Evolutionary conservation across 164 flowering plant species (phyloP).

Genomic region (Liriodendron chinense): DNA sequence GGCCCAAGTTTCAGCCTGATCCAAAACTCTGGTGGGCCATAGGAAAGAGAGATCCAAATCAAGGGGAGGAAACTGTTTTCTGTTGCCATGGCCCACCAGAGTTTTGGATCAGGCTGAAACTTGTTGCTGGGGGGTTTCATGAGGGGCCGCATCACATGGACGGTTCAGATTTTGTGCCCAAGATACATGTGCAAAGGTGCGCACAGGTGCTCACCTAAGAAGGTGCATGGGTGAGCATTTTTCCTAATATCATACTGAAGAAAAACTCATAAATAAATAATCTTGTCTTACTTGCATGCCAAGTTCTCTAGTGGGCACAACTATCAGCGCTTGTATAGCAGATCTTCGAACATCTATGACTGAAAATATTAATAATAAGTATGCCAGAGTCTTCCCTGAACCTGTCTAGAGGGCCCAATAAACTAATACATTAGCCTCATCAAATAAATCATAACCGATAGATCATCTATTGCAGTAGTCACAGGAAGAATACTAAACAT

Average conservation of each 20-base stretch:
- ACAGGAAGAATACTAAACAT: neutral
- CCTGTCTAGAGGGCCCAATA: slow-evolving; percentile 75
- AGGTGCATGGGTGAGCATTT: too few species aligned
- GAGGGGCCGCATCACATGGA: too few species aligned
- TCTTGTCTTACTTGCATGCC: slow-evolving; percentile 76
- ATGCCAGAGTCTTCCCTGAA: slow-evolving; percentile 95
- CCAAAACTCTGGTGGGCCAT: too few species aligned
- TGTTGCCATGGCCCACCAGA: too few species aligned
- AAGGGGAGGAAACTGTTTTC: too few species aligned
- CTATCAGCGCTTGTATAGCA: slow-evolving; percentile 80
- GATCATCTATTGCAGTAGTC: neutral
- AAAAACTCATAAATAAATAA: neutral
- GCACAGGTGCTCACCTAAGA: too few species aligned
- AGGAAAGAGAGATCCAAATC: too few species aligned
- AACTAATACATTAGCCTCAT: slow-evolving; percentile 1
- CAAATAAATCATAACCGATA: neutral
- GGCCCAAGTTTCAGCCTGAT: too few species aligned
- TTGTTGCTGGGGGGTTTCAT: too few species aligned
- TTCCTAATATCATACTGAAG: neutral
- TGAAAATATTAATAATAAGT: slow-evolving; percentile 71
- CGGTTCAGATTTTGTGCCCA: too few species aligned
- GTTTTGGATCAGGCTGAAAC: too few species aligned
- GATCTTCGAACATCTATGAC: slow-evolving; percentile 53
- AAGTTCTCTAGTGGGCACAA: slow-evolving; percentile 94
- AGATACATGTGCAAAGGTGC: too few species aligned